Base-by-base conservation (phyloP, 2,329 filamentous ascomycete species). In the Diaporthe aspalathi region DNA sequence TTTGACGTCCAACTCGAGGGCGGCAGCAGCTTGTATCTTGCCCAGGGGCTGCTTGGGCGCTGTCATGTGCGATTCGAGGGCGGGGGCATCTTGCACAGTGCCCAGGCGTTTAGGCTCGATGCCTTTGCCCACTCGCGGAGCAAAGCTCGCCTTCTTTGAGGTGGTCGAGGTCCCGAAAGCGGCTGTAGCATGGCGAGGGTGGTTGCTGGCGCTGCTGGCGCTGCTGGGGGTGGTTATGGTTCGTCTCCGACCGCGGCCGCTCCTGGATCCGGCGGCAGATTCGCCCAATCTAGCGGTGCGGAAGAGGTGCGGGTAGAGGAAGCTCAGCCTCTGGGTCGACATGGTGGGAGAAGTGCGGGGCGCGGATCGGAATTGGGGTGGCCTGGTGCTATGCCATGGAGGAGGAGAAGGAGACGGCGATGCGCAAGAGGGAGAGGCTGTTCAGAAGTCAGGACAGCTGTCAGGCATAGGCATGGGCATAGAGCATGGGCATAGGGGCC, bases 251-350 rank as follows among this genome's bases (percentile, higher is more conserved):
- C 74, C 68, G 75, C 71, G 70, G 74, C 74, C 73, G 78, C 62
- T 76, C 74, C 75, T 82, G 77, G 76, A 74, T 77, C 77, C 85
- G 70, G 83, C 80, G 75, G 82, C 78, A 81, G 84, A 78, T 80
- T 89, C 78, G 80, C 80, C 77, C 73, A 79, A 75, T 74, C 86
- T 84, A 74, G 86, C 79, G 20, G 86, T 84, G 68, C 90, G 89
- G 80, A 91, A 88, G 68, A 93, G 81, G 75, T 90, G 89, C 56
- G 92, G 91, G 75, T 92, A 93, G 22, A 93, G 84, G 77, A 93
- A 93, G 20, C 89, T 88, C 72, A 93, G 83, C 76, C 91, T 86
- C 72, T 84, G 83, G 29, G 87, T 85, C 74, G 90, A 86, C 89
- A 93, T 93, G 73, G 76, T 79, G 49, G 50, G 57, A 22, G 62